Percentiles rank a stretch among this genome's conserved stretches.
Evolutionary conservation across 2,329 filamentous ascomycete species (phyloP).

Genomic region (Hypomyces rosellus): DNA sequence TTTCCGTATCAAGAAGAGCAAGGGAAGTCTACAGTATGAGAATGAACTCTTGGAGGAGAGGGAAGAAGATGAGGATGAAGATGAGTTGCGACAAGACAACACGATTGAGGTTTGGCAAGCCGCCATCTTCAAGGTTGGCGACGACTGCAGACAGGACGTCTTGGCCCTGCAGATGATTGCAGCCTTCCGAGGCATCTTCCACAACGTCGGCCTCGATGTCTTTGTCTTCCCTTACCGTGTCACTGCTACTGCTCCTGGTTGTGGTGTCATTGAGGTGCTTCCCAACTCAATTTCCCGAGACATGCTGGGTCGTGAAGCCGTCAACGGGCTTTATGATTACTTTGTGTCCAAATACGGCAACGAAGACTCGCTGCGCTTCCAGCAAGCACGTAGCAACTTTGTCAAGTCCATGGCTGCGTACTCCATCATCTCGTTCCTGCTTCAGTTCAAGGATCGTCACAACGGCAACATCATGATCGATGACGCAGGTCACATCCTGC

Average conservation of each 20-base stretch:
- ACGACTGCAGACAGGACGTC: conserved; percentile 96
- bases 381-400: conserved; percentile 92
- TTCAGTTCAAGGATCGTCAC: conserved; percentile 98
- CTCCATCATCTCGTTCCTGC: conserved; percentile 88
- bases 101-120: conserved; percentile 97
- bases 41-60: conserved; percentile 45
- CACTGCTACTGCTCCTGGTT: conserved; percentile 92
- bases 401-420: conserved; percentile 99
- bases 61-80: conserved; percentile 30
- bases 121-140: conserved; percentile 98
- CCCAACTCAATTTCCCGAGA: conserved; percentile 97
- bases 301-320: conserved; percentile 95
- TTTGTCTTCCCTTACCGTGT: conserved; percentile 97
- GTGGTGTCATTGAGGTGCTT: conserved; percentile 95
- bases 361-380: conserved; percentile 90
- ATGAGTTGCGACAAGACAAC: conserved; percentile 31
- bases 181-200: conserved; percentile 94
- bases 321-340: conserved; percentile 97
- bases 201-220: conserved; percentile 87
- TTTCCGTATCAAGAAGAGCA: conserved; percentile 87
- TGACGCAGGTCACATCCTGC: conserved; percentile 91
- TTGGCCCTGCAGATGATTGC: conserved; percentile 96
- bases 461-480: conserved; percentile 99
- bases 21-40: conserved; percentile 44
- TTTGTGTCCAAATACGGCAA: conserved; percentile 97